These are phyloP conservation scores for Zopfochytrium polystomum DNA, from an alignment of 371 early-diverging fungal genomes.

Conservation along the genomic window DNA sequence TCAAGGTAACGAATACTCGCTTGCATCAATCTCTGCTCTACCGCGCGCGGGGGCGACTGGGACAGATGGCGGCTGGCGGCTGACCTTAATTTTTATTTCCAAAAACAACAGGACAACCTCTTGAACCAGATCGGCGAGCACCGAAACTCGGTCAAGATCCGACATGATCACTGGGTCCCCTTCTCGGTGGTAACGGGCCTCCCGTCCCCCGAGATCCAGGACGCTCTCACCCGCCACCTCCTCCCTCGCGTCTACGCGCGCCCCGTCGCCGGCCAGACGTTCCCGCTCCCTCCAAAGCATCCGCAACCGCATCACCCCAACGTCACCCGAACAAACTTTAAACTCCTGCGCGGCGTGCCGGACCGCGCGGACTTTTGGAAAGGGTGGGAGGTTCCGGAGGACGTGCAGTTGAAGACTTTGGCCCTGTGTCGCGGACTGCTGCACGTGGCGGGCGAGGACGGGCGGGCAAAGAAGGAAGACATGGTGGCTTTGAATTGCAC, in stretches of 20 bases:
- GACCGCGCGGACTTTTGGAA: constrained; percentile 18
- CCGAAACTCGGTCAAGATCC: constrained; percentile 28
- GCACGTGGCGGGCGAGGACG: constrained; percentile 4
- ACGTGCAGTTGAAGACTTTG: constrained; percentile 24
- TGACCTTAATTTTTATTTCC: too few species aligned
- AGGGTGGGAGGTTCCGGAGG: constrained; percentile 33
- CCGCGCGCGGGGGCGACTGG: too few species aligned
- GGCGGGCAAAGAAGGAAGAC: neutral
- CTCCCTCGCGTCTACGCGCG: constrained; percentile 3
- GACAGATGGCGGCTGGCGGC: too few species aligned
- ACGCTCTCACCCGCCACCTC: constrained; percentile 3
- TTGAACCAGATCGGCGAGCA: constrained; percentile 44
- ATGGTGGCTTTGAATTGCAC: constrained; percentile 2
- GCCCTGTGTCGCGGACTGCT: constrained; percentile 29
- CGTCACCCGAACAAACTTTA: neutral
- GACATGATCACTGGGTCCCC: constrained; percentile 50
- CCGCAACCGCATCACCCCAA: constrained; percentile 13
- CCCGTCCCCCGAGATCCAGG: constrained; percentile 10
- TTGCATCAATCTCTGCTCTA: constrained; percentile 1
- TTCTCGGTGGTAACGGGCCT: constrained; percentile 43
- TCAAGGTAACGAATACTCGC: constrained; percentile 22
- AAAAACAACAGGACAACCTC: constrained; percentile 12
- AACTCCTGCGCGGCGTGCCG: neutral
- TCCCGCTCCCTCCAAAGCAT: constrained; percentile 4
- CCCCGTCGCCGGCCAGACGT: neutral